These are phyloP conservation scores for Pisolithus tinctorius DNA, from an alignment of 768 basidiomycete genomes.

Conservation along the genomic window DNA sequence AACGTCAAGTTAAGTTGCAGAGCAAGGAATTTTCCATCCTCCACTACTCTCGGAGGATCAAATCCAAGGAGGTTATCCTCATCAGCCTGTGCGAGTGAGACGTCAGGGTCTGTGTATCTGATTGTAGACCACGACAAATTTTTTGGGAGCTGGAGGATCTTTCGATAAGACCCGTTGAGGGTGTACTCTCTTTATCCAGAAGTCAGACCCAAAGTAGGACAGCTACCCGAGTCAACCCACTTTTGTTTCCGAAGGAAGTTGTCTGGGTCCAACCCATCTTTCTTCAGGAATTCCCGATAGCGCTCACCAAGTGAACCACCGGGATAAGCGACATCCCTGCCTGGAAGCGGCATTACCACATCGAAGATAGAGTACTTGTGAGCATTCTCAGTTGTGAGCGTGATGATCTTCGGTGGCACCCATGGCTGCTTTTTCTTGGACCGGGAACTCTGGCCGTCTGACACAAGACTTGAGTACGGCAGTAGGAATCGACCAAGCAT, in stretches of 20 bases:
- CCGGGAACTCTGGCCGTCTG: slow-evolving; percentile 6
- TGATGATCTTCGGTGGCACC: slow-evolving; percentile 65
- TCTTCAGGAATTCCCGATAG: slow-evolving; percentile 72
- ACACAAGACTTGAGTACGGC: background rate
- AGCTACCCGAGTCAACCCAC: slow-evolving; percentile 35
- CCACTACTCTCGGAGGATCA: slow-evolving; percentile 57
- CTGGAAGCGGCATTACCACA: slow-evolving; percentile 96
- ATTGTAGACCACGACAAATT: slow-evolving; percentile 77
- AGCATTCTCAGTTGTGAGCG: slow-evolving; percentile 70
- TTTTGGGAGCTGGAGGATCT: slow-evolving; percentile 80
- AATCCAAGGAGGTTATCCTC: slow-evolving; percentile 87
- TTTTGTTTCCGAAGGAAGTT: slow-evolving; percentile 87
- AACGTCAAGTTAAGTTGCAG: slow-evolving; percentile 81
- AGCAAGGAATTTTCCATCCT: slow-evolving; percentile 80
- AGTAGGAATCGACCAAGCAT: background rate
- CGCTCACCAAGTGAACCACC: slow-evolving; percentile 81
- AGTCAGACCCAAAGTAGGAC: slow-evolving; percentile 4
- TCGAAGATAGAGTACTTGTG: slow-evolving; percentile 85
- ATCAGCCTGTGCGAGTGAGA: slow-evolving; percentile 88
- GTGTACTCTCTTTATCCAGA: slow-evolving; percentile 69
- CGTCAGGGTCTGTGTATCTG: slow-evolving; percentile 89
- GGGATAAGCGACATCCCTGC: slow-evolving; percentile 90
- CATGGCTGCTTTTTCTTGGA: slow-evolving; percentile 38
- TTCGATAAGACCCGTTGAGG: slow-evolving; percentile 88
- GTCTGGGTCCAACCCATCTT: slow-evolving; percentile 87